Evolutionary conservation across 2,329 filamentous ascomycete species (phyloP), one percentile per base, ranked within the genome.

Genomic region (Clonostachys rosea): DNA sequence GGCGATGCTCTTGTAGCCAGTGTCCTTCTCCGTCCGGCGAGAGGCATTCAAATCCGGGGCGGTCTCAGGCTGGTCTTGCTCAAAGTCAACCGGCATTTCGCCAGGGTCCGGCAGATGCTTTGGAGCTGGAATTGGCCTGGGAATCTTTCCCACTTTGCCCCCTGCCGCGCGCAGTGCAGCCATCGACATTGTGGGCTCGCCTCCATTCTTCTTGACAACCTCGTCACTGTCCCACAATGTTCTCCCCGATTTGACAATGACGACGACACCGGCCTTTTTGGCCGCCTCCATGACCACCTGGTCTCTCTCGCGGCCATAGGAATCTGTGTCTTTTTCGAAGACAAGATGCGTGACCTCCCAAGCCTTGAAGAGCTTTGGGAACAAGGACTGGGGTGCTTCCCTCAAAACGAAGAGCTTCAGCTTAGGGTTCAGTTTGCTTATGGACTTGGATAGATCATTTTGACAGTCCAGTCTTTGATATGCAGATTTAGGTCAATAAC

Each of bases 241-340:
- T 39, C 87, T 71, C 1, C 87, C 87, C 20, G 71, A 74, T 44
- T 70, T 75, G 11, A 78, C 66, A n/a, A 91, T 69, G 17, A 91
- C 83, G 56, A 86, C 60, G 2, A 91, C 83, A 2, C 86, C 86
- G 1, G 83, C 81, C 42, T 79, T 67, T 53, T 76, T 68, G 5
- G 86, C 86, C n/a, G 83, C 64, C 14, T 73, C 63, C 34, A 74
- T 64, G 11, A 91, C 75, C 16, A 69, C 66, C 2, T 70, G 71
- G 62, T 91, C 87, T 44, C 87, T 68, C 39, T 81, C 75, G 14
- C 78, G 73, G 5, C 73, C 86, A 64, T 91, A 91, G 1, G 83
- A 73, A 67, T 91, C 87, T 0, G 86, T 89, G 56, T 91, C 87
- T 57, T 85, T 87, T 60, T 91, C 87, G 55, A 90, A 91, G 0